These are phyloP conservation scores for Kluyveromyces aestuarii DNA, from an alignment of 805 yeast genomes.

Conservation along the genomic window DNA sequence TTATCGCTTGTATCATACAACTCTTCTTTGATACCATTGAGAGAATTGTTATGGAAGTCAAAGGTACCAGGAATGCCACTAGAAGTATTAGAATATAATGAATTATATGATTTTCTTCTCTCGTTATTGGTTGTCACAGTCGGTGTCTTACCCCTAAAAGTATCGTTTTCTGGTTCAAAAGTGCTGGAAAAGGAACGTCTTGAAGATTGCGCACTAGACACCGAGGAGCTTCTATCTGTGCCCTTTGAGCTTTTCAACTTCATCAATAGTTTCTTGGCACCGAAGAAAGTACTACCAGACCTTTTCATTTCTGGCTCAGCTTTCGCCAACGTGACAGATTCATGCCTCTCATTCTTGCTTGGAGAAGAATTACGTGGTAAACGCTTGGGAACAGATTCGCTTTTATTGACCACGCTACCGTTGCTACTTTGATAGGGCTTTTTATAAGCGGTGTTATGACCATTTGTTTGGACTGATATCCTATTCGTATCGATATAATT, in stretches of 20 bases:
- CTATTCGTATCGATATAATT: neutral
- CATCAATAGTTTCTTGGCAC: slow-evolving; percentile 1
- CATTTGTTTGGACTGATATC: no score
- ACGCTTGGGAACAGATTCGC: neutral
- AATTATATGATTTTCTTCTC: slow-evolving; percentile 11
- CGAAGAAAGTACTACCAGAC: neutral
- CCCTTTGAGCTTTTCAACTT: slow-evolving; percentile 2
- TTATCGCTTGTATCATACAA: neutral
- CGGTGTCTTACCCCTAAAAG: neutral
- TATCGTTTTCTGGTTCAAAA: neutral
- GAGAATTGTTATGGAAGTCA: neutral
- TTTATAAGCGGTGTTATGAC: no score
- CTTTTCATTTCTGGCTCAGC: neutral
- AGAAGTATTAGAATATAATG: slow-evolving; percentile 10
- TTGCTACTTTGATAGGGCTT: no score
- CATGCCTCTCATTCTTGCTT: neutral
- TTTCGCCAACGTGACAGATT: neutral
- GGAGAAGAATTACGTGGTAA: neutral
- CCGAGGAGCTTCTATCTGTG: slow-evolving; percentile 1
- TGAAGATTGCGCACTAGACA: neutral
- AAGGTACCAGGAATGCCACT: neutral
- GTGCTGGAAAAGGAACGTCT: neutral
- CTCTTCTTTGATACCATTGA: neutral
- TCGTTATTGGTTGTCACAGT: neutral
- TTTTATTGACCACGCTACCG: neutral